Conservation (phyloP, 1,139 yeast species). For the Candida tetrigidarum region DNA sequence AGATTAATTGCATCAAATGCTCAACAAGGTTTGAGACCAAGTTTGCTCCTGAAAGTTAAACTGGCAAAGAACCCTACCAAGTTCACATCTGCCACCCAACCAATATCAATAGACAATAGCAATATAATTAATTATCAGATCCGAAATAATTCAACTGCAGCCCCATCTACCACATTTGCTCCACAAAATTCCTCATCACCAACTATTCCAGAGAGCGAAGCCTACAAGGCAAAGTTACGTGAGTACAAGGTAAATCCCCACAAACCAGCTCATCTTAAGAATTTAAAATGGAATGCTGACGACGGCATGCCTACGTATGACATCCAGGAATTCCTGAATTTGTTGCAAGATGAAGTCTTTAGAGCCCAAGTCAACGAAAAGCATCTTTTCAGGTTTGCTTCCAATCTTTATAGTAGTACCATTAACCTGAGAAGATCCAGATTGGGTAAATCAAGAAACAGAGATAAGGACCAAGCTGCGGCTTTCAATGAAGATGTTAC, state of each 20-base stretch:
- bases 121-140: slow-evolving; percentile 5
- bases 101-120: slow-evolving; percentile 12
- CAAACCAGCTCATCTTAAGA: slow-evolving; percentile 7
- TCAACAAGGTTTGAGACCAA: slow-evolving; percentile 43
- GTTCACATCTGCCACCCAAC: slow-evolving; percentile 9
- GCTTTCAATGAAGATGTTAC: slow-evolving; percentile 34
- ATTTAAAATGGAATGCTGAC: not conserved
- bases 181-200: not conserved
- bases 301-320: not conserved
- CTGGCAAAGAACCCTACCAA: slow-evolving; percentile 20
- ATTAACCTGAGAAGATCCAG: slow-evolving; percentile 13
- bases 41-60: slow-evolving; percentile 43
- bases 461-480: slow-evolving; percentile 44
- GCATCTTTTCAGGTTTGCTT: slow-evolving; percentile 32
- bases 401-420: slow-evolving; percentile 11
- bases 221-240: slow-evolving; percentile 5
- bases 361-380: slow-evolving; percentile 26
- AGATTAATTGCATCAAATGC: slow-evolving; percentile 44
- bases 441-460: slow-evolving; percentile 27
- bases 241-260: slow-evolving; percentile 5
- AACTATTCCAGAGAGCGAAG: slow-evolving; percentile 5
- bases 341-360: slow-evolving; percentile 34
- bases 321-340: slow-evolving; percentile 25
- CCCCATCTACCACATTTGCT: not conserved
- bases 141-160: slow-evolving; percentile 15